These are phyloP conservation scores for Batrachochytrium dendrobatidis DNA, from an alignment of 371 early-diverging fungal species.

Conservation along the genomic window DNA sequence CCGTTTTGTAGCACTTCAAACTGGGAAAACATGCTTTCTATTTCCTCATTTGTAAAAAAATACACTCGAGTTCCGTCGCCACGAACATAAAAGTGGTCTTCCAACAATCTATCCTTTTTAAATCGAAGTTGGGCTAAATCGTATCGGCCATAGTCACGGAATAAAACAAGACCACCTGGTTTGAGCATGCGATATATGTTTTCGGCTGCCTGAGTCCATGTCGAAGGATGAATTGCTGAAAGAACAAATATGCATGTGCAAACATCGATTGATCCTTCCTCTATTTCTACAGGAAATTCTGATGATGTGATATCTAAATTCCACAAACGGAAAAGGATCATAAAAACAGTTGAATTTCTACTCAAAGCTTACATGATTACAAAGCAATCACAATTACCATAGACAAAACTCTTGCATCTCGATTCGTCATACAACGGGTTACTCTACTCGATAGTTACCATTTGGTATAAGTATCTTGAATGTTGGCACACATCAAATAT, in stretches of 20 bases:
- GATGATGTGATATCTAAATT: constrained; percentile 32
- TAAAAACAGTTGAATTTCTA: constrained; percentile 8
- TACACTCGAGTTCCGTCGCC: constrained; percentile 74
- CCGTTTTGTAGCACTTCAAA: constrained; percentile 75
- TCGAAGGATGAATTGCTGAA: constrained; percentile 54
- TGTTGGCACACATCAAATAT: too few relatives aligned
- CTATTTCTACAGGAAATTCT: constrained; percentile 29
- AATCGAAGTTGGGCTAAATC: constrained; percentile 75
- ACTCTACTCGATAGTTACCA: constrained; percentile 8
- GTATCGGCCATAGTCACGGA: constrained; percentile 54
- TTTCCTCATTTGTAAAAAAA: constrained; percentile 53
- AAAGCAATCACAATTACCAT: constrained; percentile 21
- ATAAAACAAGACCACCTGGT: constrained; percentile 46
- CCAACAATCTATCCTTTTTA: constrained; percentile 55
- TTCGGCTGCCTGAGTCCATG: constrained; percentile 27
- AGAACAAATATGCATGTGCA: constrained; percentile 63
- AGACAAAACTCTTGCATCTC: constrained; percentile 43
- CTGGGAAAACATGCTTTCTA: constrained; percentile 27
- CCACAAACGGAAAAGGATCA: neutral
- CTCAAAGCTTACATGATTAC: neutral
- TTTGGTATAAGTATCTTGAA: too few relatives aligned
- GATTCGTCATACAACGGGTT: constrained; percentile 34
- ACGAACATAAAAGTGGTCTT: constrained; percentile 66
- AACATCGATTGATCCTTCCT: constrained; percentile 39
- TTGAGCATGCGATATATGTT: constrained; percentile 40